phyloP scores from a whole-genome alignment of 176 grass and related monocot species.

The Rhynchospora breviuscula region DNA sequence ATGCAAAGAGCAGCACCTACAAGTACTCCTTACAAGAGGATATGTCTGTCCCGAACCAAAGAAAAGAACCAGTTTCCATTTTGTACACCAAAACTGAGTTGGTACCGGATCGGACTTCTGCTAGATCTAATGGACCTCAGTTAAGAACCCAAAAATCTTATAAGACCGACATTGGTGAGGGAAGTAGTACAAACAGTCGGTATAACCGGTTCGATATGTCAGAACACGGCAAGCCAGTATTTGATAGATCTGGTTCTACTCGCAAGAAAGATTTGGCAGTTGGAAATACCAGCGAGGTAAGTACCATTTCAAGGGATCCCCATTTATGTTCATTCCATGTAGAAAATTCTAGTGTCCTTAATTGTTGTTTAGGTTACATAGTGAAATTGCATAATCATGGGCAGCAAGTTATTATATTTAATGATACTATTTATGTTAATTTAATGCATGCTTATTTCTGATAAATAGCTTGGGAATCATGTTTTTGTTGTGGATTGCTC shows the following conservation, averaged over 20 bases:
- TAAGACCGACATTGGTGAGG: conserved; percentile 21
- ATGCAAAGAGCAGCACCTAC: conserved; percentile 47
- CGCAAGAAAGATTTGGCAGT: conserved; percentile 43
- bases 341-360: background rate
- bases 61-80: conserved; percentile 19
- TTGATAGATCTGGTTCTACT: conserved; percentile 29
- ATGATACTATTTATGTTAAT: background rate
- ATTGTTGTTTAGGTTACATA: background rate
- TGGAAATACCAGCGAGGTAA: conserved; percentile 37
- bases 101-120: conserved; percentile 31
- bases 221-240: conserved; percentile 30
- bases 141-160: conserved; percentile 44
- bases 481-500: background rate
- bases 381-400: background rate
- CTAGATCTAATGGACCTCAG: conserved; percentile 39
- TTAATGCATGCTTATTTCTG: background rate
- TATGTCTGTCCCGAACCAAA: conserved; percentile 29
- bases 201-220: conserved; percentile 26
- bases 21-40: conserved; percentile 39
- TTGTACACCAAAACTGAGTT: conserved; percentile 30
- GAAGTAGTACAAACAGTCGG: conserved; percentile 25
- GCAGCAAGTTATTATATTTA: background rate
- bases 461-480: background rate
- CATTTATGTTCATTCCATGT: background rate
- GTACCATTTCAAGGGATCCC: background rate